These are phyloP conservation scores for Perilla frutescens DNA, from an alignment of 257 asterid genomes.

Conservation along the genomic window DNA sequence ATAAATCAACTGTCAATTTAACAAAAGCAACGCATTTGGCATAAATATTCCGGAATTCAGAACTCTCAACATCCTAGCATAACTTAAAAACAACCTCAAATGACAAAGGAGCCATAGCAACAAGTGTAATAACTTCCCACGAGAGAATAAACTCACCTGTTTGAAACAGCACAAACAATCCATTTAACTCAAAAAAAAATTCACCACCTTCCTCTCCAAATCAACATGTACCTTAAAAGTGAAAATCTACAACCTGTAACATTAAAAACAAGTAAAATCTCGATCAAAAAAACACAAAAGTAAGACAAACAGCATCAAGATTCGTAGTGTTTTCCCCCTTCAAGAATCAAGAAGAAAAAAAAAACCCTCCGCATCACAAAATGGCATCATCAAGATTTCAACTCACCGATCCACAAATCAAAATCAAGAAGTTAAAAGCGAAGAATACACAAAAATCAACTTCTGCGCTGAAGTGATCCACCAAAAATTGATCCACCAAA, in stretches of 20 bases:
- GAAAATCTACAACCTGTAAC: conserved; percentile 50
- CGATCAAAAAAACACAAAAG: conserved; percentile 40
- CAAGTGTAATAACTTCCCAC: not conserved
- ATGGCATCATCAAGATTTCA: conserved; percentile 39
- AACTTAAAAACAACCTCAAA: conserved; percentile 25
- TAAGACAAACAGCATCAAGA: conserved; percentile 37
- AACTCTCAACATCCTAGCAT: not conserved
- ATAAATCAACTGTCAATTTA: conserved; percentile 16
- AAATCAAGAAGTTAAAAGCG: conserved; percentile 37
- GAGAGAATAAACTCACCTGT: conserved; percentile 41
- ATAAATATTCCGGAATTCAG: conserved; percentile 6
- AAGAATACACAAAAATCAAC: conserved; percentile 26
- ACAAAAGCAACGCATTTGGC: not conserved
- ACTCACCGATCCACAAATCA: conserved; percentile 68
- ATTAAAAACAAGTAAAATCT: conserved; percentile 14
- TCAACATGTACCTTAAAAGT: conserved; percentile 56
- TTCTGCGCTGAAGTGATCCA: conserved; percentile 29
- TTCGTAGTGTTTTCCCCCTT: conserved; percentile 25
- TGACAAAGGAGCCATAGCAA: conserved; percentile 16
- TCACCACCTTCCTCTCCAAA: conserved; percentile 48
- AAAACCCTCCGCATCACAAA: conserved; percentile 34
- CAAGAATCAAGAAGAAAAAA: conserved; percentile 31
- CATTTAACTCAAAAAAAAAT: conserved; percentile 51
- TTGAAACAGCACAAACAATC: conserved; percentile 78
- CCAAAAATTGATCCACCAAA: conserved; percentile 24